phyloP scores from a whole-genome alignment of 768 basidiomycete species.

The Panellus pusillus region DNA sequence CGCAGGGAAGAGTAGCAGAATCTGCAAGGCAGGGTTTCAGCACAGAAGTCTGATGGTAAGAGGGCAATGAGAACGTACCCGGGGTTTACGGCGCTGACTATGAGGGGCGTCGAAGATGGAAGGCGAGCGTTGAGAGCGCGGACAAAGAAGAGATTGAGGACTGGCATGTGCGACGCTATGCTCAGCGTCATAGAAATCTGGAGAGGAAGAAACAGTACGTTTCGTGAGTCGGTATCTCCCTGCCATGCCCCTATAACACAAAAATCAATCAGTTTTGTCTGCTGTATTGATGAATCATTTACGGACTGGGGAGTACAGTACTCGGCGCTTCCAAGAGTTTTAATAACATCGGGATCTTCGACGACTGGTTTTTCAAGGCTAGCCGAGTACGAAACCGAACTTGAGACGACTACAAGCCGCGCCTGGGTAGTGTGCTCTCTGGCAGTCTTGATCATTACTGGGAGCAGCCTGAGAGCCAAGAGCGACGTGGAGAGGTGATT shows the following conservation, averaged over 20 bases:
- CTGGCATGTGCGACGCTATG: not conserved
- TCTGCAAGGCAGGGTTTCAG: too few species aligned
- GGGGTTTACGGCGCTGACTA: constrained; percentile 19
- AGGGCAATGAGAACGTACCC: constrained; percentile 10
- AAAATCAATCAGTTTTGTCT: too few species aligned
- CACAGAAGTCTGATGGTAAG: too few species aligned
- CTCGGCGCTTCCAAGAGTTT: constrained; percentile 17
- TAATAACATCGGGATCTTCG: constrained; percentile 14
- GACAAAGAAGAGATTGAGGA: constrained; percentile 23
- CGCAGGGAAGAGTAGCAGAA: constrained; percentile 22
- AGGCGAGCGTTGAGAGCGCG: constrained; percentile 15
- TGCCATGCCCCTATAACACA: too few species aligned
- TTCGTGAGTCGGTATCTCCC: constrained; percentile 13
- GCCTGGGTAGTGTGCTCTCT: constrained; percentile 1
- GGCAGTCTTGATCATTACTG: constrained; percentile 25
- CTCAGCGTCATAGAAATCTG: not conserved
- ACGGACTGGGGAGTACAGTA: constrained; percentile 11
- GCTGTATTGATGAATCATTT: too few species aligned
- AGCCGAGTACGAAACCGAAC: constrained; percentile 22
- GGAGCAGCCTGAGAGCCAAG: constrained; percentile 29
- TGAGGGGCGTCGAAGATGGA: constrained; percentile 15
- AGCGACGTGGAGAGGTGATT: constrained; percentile 31
- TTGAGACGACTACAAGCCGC: constrained; percentile 26
- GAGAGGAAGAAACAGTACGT: not conserved
- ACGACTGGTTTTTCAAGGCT: not conserved